Percentiles rank a stretch among this genome's conserved stretches.
phyloP scores from a whole-genome alignment of 768 basidiomycete genomes.

The Holtermannia corniformis region DNA sequence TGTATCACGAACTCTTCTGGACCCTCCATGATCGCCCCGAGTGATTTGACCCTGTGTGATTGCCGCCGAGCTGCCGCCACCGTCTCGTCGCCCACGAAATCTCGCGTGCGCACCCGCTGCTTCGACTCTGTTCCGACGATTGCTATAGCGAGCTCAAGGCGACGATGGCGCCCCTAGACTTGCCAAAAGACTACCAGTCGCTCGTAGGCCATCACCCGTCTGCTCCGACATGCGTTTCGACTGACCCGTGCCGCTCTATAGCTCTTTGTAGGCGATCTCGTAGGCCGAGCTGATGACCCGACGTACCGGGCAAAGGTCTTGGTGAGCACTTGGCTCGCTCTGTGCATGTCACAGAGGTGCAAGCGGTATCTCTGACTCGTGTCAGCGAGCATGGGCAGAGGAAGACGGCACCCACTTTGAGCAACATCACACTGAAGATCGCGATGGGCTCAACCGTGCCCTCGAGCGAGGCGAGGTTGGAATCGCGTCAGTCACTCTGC shows the following conservation, averaged over 20 bases:
- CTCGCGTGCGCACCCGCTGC: too few relatives aligned
- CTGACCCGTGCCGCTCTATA: too few relatives aligned
- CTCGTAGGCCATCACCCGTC: background rate
- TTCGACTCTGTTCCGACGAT: too few relatives aligned
- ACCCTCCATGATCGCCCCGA: too few relatives aligned
- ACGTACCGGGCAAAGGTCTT: slow-evolving; percentile 55
- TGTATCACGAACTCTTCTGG: too few relatives aligned
- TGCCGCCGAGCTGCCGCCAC: too few relatives aligned
- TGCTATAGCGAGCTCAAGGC: too few relatives aligned
- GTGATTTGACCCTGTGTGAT: too few relatives aligned
- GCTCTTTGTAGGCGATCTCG: slow-evolving; percentile 64
- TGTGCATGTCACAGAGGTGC: slow-evolving; percentile 2
- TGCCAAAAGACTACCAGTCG: background rate
- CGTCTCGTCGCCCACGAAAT: too few relatives aligned
- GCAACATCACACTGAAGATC: slow-evolving; percentile 6
- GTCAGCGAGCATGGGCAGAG: slow-evolving; percentile 80
- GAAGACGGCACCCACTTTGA: slow-evolving; percentile 55
- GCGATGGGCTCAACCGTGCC: slow-evolving; percentile 62
- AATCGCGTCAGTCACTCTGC: slow-evolving; percentile 48
- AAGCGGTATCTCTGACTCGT: slow-evolving; percentile 4
- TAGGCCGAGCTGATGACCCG: slow-evolving; percentile 46
- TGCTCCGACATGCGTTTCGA: background rate
- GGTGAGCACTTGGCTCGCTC: slow-evolving; percentile 43
- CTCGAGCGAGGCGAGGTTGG: slow-evolving; percentile 72
- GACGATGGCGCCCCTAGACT: too few relatives aligned